Conservation (phyloP, 1,284 basidiomycete genomes). For the Puccinia polysora region DNA sequence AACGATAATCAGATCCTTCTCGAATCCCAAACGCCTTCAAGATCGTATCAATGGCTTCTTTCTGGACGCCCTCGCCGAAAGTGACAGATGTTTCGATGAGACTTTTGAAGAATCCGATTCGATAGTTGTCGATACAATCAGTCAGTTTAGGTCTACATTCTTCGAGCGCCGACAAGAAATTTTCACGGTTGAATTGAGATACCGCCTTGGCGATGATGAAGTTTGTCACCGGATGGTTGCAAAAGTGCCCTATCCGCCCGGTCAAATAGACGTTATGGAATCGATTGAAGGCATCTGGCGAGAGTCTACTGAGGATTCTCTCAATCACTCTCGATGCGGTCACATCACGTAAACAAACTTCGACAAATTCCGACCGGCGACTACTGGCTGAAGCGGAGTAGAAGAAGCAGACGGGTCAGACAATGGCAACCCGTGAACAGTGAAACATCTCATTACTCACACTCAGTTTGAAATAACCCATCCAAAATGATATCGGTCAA, state of each 20-base stretch:
- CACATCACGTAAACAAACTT: constrained; percentile 71
- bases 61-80: not conserved
- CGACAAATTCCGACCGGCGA: constrained; percentile 65
- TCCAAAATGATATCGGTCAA: constrained; percentile 75
- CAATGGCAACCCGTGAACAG: not conserved
- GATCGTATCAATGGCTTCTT: constrained; percentile 19
- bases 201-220: constrained; percentile 79
- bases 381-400: constrained; percentile 41
- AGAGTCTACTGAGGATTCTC: constrained; percentile 64
- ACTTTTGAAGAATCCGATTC: constrained; percentile 67
- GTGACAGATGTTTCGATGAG: constrained; percentile 62
- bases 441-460: constrained; percentile 56
- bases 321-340: constrained; percentile 84
- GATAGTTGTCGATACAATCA: constrained; percentile 59
- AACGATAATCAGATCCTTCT: constrained; percentile 17
- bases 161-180: constrained; percentile 61
- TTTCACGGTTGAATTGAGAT: constrained; percentile 59
- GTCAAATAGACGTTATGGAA: constrained; percentile 75
- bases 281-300: constrained; percentile 61
- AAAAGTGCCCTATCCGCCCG: constrained; percentile 65
- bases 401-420: constrained; percentile 18
- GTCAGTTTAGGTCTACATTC: constrained; percentile 61
- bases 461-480: constrained; percentile 67
- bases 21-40: constrained; percentile 32
- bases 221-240: constrained; percentile 78